Conservation (phyloP, 1,284 basidiomycete genomes). For the Cryptococcus wingfieldii region DNA sequence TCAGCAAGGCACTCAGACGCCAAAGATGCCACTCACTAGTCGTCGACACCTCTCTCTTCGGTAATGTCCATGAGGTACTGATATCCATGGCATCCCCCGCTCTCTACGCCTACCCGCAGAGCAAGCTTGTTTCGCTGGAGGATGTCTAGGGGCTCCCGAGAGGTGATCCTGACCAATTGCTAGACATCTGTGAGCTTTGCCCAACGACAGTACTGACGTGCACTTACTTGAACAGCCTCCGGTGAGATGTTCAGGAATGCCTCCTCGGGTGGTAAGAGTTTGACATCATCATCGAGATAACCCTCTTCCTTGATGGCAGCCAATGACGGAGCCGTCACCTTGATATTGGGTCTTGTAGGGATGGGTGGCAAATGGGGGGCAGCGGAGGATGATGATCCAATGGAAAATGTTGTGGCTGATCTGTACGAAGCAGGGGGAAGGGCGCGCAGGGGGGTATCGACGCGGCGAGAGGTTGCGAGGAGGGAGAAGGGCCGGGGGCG, state of each 20-base stretch:
- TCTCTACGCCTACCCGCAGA: conserved; percentile 54
- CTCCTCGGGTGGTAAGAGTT: conserved; percentile 33
- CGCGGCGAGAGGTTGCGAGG: neutral
- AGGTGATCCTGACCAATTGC: conserved; percentile 45
- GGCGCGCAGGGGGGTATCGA: neutral
- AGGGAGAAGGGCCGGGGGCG: conserved; percentile 5
- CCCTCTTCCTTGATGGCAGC: conserved; percentile 43
- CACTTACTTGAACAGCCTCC: conserved; percentile 37
- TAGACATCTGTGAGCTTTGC: conserved; percentile 9
- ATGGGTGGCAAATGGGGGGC: conserved; percentile 9
- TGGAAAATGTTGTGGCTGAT: conserved; percentile 9
- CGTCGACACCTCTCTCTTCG: conserved; percentile 50
- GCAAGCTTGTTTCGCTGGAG: conserved; percentile 44
- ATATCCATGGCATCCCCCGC: conserved; percentile 58
- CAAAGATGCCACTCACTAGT: conserved; percentile 50
- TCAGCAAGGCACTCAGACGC: neutral
- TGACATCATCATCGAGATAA: conserved; percentile 41
- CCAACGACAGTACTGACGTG: neutral
- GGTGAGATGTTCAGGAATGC: conserved; percentile 40
- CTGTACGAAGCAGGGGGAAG: neutral
- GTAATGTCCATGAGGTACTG: conserved; percentile 57
- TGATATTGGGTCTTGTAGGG: conserved; percentile 12
- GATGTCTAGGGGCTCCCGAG: conserved; percentile 43
- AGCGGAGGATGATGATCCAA: conserved; percentile 3
- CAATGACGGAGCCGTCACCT: conserved; percentile 35